Evolutionary conservation across 306 rosid species (phyloP), one percentile per base, ranked within the genome.

Genomic region (Mimosa bimucronata): DNA sequence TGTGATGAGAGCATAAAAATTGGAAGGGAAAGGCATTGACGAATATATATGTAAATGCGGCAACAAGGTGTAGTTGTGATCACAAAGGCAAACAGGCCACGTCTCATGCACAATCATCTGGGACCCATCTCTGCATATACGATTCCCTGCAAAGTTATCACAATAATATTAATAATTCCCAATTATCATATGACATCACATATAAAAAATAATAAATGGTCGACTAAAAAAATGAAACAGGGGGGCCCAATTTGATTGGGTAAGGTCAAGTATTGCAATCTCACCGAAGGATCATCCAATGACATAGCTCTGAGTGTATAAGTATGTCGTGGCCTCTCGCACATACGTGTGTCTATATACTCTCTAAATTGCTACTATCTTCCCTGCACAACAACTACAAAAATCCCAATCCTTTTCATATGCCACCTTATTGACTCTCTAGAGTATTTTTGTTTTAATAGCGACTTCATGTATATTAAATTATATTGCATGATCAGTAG

Each of bases 21-120:
- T 18, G 21, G 9, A 50, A 19, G 65, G 14, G 15, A 23, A 57
- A 57, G 14, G 30, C 15, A 25, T 55, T 2, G 31, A 9, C 11
- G 60, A 15, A 7, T 0, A 7, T 3, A 21, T 9, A 9, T 57
- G 29, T 8, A 25, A 25, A 25, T 66, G 42, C 31, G 64, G 21
- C 29, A 38, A 40, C 73, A 42, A 0, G 55, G 45, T 31, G 41
- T 26, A 58, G 42, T 57, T 57, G 5, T 53, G 31, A 12, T 52
- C 25, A 13, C 42, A 66, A 18, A 45, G 46, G 38, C 38, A 34
- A 34, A 34, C 38, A 34, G 38, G 73, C 80, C 71, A 74, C 76
- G 76, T 78, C 79, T 23, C 74, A 52, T 55, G 71, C 71, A 58
- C 26, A 77, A 79, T 75, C 74, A 26, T 21, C 11, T 68, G 73